Evolutionary conservation across 2,329 filamentous ascomycete genomes (phyloP), one percentile per base, ranked within the genome.

Genomic region (Hypoxylon sp.): DNA sequence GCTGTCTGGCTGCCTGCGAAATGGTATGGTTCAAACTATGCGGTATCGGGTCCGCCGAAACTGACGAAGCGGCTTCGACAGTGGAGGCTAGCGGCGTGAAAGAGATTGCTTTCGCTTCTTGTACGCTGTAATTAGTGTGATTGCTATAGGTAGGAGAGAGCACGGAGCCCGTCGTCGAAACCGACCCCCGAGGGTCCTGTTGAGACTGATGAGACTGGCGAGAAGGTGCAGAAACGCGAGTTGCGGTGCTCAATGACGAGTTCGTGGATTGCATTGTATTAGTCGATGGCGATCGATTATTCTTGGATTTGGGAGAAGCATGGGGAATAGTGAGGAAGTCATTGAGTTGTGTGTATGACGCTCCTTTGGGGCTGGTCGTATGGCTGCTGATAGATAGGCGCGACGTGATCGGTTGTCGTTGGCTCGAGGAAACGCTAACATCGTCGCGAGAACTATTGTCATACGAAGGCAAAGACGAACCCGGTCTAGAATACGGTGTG

Each of bases 241-340:
- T 56, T 19, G 61, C 40, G 2, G 64, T 64, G 41, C 59, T 65
- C 37, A 57, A 36, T n/a, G 67, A 63, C 7, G 67, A 66, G 30
- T 61, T 57, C 6, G 56, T 60, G 2, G 63, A 63, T 13, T 55
- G 57, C 4, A 52, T 8, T n/a, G 63, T 62, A 41, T 52, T 60
- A 19, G 55, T 61, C 15, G 65, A 64, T 13, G 56, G 55, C 5
- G 59, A 49, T 5, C 64, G 61, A 16, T 21, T 57, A 31, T 15
- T 53, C 17, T 59, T 61, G 5, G 40, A 25, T 21, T 56, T 62
- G 4, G 64, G 57, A 9, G 61, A 62, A 16, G 51, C 57, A 16
- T 60, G 63, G 1, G 74, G 76, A 13, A 78, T 74, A 3, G 72
- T 69, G 2, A 77, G 70, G 54, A 74, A 75, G 19, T 77, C 75